Evolutionary conservation across 140 eudicot genomes (phyloP), one percentile per base, ranked within the genome.

Genomic region (Cichorium intybus): DNA sequence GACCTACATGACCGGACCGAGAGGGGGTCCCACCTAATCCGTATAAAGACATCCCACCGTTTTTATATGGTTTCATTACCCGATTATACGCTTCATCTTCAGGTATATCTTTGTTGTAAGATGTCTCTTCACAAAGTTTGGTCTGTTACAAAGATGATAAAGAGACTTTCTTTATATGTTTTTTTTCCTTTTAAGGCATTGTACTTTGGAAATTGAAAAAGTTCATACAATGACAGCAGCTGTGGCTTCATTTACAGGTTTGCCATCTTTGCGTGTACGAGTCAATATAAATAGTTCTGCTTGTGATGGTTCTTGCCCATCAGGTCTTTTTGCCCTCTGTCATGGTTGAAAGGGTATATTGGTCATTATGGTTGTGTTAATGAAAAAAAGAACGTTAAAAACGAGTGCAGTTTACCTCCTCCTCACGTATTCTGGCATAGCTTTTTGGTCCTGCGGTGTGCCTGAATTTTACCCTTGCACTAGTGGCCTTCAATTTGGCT

Each of bases 371-470:
- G 17, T 33, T 39, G 4, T 49, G 56, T 43, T 41, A 6, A 18
- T 43, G 29, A 28, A 54, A 51, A 8, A 34, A 50, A 59, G 23
- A 63, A 65, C 50, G 28, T 24, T 34, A 55, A 24, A 49, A 21
- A 49, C 7, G 10, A 43, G 17, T 8, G 27, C 17, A 34, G 8
- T 60, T 18, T 78, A 84, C 91, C 85, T 81, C 78, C 71, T 84
- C 87, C 66, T 81, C 85, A 21, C 64, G 80, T 72, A 78, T 7
- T 49, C 69, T 75, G 28, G 87, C 87, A 72, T 60, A 84, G 73
- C 91, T 84, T 76, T 84, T 84, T 52, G 72, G 50, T 29, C 91
- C 91, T 45, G 80, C 50, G 23, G 87, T 68, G 60, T 78, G 84
- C 64, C 11, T 46, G 59, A 52, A 77, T 70, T 62, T 81, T 62